Evolutionary conservation across 768 basidiomycete species (phyloP).

Genomic region (Suillus lakei): DNA sequence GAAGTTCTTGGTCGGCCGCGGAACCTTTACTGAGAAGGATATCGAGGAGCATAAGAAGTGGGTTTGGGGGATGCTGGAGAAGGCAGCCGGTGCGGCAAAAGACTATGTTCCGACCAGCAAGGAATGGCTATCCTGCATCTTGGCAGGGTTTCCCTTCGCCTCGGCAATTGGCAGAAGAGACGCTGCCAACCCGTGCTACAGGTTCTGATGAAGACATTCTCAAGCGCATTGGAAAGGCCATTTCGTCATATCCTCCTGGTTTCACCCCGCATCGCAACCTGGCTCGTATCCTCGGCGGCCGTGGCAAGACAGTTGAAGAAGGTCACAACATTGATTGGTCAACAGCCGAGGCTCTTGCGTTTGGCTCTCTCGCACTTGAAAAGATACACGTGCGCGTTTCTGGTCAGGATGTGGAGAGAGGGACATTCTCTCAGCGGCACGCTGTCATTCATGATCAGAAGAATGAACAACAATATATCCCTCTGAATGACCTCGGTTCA

Average conservation of each 20-base stretch:
- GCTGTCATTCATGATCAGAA: constrained; percentile 96
- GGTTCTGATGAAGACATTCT: constrained; percentile 79
- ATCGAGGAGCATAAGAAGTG: constrained; percentile 98
- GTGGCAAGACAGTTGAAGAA: constrained; percentile 91
- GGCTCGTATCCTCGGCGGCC: constrained; percentile 84
- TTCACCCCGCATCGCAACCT: constrained; percentile 94
- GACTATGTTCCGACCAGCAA: constrained; percentile 94
- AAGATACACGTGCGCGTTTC: constrained; percentile 94
- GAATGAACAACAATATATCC: constrained; percentile 88
- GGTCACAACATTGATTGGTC: constrained; percentile 96
- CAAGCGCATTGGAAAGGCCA: constrained; percentile 82
- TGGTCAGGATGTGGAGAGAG: constrained; percentile 98
- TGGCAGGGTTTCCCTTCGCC: constrained; percentile 99
- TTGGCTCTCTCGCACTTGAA: constrained; percentile 92
- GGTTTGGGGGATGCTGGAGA: constrained; percentile 99
- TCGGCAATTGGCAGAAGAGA: constrained; percentile 90
- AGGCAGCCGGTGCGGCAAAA: constrained; percentile 90
- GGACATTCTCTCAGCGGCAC: constrained; percentile 98
- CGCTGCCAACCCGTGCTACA: constrained; percentile 89
- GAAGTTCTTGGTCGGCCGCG: constrained; percentile 86
- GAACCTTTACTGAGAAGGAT: constrained; percentile 94
- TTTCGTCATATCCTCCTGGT: constrained; percentile 83
- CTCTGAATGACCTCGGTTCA: constrained; percentile 85
- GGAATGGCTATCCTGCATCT: constrained; percentile 96
- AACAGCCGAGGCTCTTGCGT: constrained; percentile 96